Evolutionary conservation across 805 yeast genomes (phyloP).

Genomic region (Sugiyamaella chiloensis): DNA sequence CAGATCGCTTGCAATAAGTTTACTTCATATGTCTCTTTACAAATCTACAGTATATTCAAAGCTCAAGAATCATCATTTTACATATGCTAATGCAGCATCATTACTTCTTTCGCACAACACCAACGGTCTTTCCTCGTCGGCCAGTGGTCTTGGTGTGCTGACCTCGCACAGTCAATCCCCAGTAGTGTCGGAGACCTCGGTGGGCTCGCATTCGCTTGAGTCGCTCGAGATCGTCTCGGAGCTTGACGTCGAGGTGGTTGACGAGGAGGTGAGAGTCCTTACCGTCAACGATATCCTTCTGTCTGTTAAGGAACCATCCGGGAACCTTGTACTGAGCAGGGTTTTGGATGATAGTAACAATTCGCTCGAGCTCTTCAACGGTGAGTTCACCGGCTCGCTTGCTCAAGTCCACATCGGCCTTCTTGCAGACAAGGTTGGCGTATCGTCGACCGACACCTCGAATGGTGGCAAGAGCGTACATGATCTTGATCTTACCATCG

Average conservation of each 20-base stretch:
- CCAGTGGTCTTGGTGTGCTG: slow-evolving; percentile 99
- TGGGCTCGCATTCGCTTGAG: slow-evolving; percentile 99
- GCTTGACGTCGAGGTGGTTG: slow-evolving; percentile 97
- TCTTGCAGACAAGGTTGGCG: slow-evolving; percentile 99
- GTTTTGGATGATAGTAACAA: slow-evolving; percentile 99
- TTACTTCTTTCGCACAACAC: slow-evolving; percentile 44
- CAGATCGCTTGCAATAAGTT: too few species aligned
- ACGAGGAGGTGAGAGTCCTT: slow-evolving; percentile 99
- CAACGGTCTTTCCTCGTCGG: slow-evolving; percentile 74
- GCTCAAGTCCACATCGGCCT: slow-evolving; percentile 97
- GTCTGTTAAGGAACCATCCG: slow-evolving; percentile 99
- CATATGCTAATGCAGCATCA: too few species aligned
- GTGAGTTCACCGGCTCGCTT: slow-evolving; percentile 99
- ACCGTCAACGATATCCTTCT: slow-evolving; percentile 97
- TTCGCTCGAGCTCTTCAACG: slow-evolving; percentile 99
- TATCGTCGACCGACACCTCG: slow-evolving; percentile 99
- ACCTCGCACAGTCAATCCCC: slow-evolving; percentile 99
- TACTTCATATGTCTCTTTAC: too few species aligned
- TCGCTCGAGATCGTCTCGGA: slow-evolving; percentile 99
- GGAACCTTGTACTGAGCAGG: slow-evolving; percentile 99
- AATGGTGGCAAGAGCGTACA: slow-evolving; percentile 99
- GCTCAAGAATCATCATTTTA: slow-evolving; percentile 1
- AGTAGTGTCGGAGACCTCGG: slow-evolving; percentile 99
- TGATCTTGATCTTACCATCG: slow-evolving; percentile 99
- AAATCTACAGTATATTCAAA: too few species aligned